Evolutionary conservation across 2,329 filamentous ascomycete genomes (phyloP).

Genomic region (Talaromyces piceae): DNA sequence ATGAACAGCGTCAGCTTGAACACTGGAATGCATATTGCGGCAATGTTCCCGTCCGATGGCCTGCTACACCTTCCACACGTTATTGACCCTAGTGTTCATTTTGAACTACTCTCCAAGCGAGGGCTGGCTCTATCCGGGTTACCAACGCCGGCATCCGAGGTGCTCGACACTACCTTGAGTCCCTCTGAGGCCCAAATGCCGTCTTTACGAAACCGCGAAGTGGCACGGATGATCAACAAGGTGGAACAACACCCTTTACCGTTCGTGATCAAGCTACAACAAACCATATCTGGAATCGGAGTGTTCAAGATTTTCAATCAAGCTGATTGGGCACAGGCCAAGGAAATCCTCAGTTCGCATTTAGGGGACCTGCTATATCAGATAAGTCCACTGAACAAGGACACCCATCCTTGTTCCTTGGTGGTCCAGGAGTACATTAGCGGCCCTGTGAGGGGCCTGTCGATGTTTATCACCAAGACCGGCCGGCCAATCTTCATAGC

Average conservation of each 20-base stretch:
- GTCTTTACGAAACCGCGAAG: not conserved
- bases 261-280: not conserved
- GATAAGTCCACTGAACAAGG: not conserved
- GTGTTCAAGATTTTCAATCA: not conserved
- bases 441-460: not conserved
- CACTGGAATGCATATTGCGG: not conserved
- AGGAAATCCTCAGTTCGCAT: not conserved
- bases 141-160: not conserved
- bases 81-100: not conserved
- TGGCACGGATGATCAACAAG: not conserved
- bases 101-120: not conserved
- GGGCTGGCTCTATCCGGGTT: not conserved
- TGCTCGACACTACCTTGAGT: not conserved
- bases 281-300: not conserved
- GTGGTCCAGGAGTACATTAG: not conserved
- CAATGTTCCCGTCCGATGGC: not conserved
- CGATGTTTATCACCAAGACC: not conserved
- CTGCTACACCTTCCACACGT: not conserved
- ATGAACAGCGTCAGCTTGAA: not conserved
- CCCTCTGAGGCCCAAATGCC: not conserved
- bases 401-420: not conserved
- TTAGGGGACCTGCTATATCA: not conserved
- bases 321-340: not conserved
- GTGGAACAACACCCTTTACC: not conserved
- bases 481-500: not conserved